Base-by-base conservation (phyloP, 2,329 filamentous ascomycete genomes). In the Periconia macrospinosa region DNA sequence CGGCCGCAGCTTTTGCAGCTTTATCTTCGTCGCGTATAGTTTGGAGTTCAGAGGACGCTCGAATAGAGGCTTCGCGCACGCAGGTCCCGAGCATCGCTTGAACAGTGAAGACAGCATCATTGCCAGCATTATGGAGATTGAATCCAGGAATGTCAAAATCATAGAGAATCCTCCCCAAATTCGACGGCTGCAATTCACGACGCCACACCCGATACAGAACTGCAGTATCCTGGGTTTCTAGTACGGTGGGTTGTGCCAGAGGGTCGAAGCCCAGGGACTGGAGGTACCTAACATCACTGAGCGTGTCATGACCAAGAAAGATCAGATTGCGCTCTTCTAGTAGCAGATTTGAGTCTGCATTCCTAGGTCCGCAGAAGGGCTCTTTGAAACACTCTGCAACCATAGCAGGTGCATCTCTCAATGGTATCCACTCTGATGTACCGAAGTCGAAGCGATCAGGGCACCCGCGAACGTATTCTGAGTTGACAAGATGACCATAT, bases 41-140 rank as follows among this genome's bases (percentile, higher is more conserved):
- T 35, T 69, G 59, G 7, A 64, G 51, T 23, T 65, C 66, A 2
- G 65, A 45, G 2, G 63, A 64, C 1, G 66, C 67, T 5, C 75
- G 70, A 23, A 68, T 71, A 8, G 66, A 57, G 2, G 79, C 69
- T 17, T 78, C 73, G 43, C 73, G 68, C 60, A 85, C 73, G 37
- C 79, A 80, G 55, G 91, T 82, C 6, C 77, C 83, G 7, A 96
- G 71, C 79, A 94, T 83, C 8, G 86, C 88, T 56, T 87, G 86
- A 57, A 96, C 74, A 0, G 91, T 93, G 69, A 89, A 94, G 1
- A 86, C 82, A 0, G 92, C 91, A 68, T 96, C 92, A 60, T 96
- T 96, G 1, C 92, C 83, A 0, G 87, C 92, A 66, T 96, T 96
- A 73, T 96, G 92, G n/a, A 93, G 78, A 61, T 89, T 80, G 72